Percentiles rank a stretch among this genome's conserved stretches.
Evolutionary conservation across 2,329 filamentous ascomycete species (phyloP).

Genomic region (Fusarium fujikuroi): DNA sequence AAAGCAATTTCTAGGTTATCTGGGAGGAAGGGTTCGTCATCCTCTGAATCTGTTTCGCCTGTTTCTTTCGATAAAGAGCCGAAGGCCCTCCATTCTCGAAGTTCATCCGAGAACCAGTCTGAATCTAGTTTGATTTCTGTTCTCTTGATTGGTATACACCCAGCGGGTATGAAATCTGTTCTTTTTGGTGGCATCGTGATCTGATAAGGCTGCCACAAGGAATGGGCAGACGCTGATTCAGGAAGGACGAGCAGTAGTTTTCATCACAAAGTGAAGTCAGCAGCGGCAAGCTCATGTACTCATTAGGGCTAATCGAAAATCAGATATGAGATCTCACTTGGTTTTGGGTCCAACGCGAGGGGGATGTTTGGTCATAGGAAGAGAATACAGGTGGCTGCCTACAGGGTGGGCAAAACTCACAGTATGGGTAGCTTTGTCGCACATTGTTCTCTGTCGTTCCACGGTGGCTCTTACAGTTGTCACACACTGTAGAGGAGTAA

Average conservation of each 20-base stretch:
- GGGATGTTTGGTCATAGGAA: background rate
- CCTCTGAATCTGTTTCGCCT: background rate
- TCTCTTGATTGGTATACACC: constrained; percentile 50
- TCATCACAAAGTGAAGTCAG: background rate
- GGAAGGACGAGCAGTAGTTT: background rate
- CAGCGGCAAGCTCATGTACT: background rate
- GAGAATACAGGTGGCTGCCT: background rate
- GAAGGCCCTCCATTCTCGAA: constrained; percentile 46
- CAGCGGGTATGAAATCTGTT: constrained; percentile 53
- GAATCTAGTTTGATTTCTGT: constrained; percentile 25
- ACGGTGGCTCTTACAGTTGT: background rate
- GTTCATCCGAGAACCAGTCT: constrained; percentile 26
- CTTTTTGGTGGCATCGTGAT: constrained; percentile 29
- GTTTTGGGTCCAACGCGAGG: background rate
- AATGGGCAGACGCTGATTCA: background rate
- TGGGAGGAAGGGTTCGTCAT: constrained; percentile 18
- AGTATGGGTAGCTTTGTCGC: background rate
- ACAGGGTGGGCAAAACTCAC: background rate
- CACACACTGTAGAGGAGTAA: background rate
- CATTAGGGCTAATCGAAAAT: background rate
- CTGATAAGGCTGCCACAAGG: background rate
- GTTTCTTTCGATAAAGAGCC: constrained; percentile 27
- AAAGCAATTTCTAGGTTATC: constrained; percentile 44
- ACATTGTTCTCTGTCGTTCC: background rate
- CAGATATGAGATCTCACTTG: background rate